Evolutionary conservation across 2,329 filamentous ascomycete genomes (phyloP), one percentile per base, ranked within the genome.

Genomic region (Ascocoryne sarcoides): DNA sequence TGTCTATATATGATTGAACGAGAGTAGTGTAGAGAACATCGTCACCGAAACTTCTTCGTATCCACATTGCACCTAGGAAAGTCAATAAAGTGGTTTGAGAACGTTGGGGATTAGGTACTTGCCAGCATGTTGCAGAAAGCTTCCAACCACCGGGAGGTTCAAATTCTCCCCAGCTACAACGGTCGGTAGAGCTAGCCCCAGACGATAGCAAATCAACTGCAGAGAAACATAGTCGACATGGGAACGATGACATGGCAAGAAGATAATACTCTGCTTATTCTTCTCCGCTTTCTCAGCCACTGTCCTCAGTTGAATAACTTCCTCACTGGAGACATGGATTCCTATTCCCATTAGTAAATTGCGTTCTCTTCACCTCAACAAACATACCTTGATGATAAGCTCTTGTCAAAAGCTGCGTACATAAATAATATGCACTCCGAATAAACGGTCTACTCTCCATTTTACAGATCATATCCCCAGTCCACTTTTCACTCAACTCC

Each of bases 391-490:
- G 90, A 57, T 96, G 88, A 61, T 98, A 98, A 4, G 92, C 90
- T 45, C 92, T 71, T 4, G 90, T 93, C 46, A 96, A 69, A 34
- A 96, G 70, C 63, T 96, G 90, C 1, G 89, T 94, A 35, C 71
- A 71, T 29, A 95, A 59, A 60, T 95, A 98, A 60, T 96, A 96
- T 34, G 92, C 90, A 17, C 86, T 79, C 36, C 92, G 72, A 52
- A 98, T 95, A 58, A 96, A 96, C 2, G 76, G 69, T 60, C 89
- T 93, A 69, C 83, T 93, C 63, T 98, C 92, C 73, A 96, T 90
- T 65, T 98, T 98, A 74, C 90, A 96, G 47, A 98, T 95, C 92
- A 98, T 96, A 48, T 82, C 78, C 58, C 95, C 87, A 17, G 88
- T 86, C 74, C 92, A 81, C 50, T 82, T 80, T 48, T 92, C 86